Evolutionary conservation across 2,329 filamentous ascomycete species (phyloP).

Genomic region (Scedosporium minutisporum): DNA sequence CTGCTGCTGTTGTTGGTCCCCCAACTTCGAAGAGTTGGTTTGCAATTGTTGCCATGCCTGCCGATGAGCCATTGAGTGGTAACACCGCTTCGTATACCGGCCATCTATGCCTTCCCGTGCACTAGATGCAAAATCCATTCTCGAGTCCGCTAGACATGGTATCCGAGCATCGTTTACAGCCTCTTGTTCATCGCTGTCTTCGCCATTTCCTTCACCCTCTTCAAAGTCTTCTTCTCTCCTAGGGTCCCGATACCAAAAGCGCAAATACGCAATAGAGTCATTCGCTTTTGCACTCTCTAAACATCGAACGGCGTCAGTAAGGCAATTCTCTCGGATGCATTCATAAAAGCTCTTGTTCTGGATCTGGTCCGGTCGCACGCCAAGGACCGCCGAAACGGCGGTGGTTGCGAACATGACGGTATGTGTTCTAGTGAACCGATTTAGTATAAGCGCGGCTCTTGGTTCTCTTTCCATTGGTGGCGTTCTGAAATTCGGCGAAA

Average conservation of each 20-base stretch:
- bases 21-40: constrained; percentile 8
- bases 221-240: constrained; percentile 44
- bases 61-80: neutral
- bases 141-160: constrained; percentile 16
- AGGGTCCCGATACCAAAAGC: constrained; percentile 76
- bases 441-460: constrained; percentile 73
- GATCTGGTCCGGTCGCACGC: constrained; percentile 58
- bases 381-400: constrained; percentile 65
- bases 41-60: neutral
- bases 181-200: constrained; percentile 33
- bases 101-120: neutral
- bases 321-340: constrained; percentile 69
- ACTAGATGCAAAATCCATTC: constrained; percentile 4
- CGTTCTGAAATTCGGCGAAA: constrained; percentile 70
- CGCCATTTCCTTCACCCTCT: constrained; percentile 32
- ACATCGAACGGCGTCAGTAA: constrained; percentile 66
- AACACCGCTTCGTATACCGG: neutral
- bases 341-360: constrained; percentile 77
- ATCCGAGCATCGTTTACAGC: constrained; percentile 24
- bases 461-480: constrained; percentile 62
- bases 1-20: neutral
- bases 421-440: constrained; percentile 73
- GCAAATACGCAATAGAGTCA: constrained; percentile 81
- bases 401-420: constrained; percentile 82
- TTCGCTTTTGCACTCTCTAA: constrained; percentile 82